Evolutionary conservation across 2,329 filamentous ascomycete genomes (phyloP).

Genomic region (Xylariaceae sp.): DNA sequence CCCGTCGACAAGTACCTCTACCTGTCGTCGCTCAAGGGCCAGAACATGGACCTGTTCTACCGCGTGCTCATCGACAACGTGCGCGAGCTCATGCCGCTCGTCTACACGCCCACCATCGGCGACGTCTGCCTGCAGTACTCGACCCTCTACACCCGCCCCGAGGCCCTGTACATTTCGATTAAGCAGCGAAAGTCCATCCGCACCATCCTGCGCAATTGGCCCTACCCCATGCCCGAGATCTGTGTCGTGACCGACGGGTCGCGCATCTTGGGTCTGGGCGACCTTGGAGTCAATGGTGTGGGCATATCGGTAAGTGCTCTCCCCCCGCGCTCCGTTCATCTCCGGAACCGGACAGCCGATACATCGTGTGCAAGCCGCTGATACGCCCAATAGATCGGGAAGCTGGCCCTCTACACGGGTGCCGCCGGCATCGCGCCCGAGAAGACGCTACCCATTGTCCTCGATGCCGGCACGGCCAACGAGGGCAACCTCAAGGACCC

Average conservation of each 20-base stretch:
- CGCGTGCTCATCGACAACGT: slow-evolving; percentile 70
- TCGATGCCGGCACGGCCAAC: slow-evolving; percentile 61
- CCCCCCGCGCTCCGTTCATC: slow-evolving; percentile 3
- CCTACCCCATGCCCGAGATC: slow-evolving; percentile 81
- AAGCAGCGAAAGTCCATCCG: slow-evolving; percentile 86
- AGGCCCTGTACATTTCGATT: slow-evolving; percentile 93
- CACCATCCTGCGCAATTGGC: slow-evolving; percentile 89
- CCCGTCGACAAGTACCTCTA: slow-evolving; percentile 79
- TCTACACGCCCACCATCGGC: slow-evolving; percentile 86
- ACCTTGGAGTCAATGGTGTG: slow-evolving; percentile 94
- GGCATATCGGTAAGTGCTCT: slow-evolving; percentile 71
- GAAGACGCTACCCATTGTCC: slow-evolving; percentile 68
- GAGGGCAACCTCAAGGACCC: slow-evolving; percentile 59
- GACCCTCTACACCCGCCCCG: slow-evolving; percentile 87
- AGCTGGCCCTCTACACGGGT: slow-evolving; percentile 88
- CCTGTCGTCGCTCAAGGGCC: slow-evolving; percentile 65
- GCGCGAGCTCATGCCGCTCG: slow-evolving; percentile 71
- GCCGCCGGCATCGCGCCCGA: slow-evolving; percentile 89
- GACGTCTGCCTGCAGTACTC: slow-evolving; percentile 97
- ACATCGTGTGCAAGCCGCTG: no score
- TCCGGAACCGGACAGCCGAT: no score
- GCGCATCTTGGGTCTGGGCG: slow-evolving; percentile 83
- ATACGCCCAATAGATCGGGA: slow-evolving; percentile 59
- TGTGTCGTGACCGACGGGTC: slow-evolving; percentile 96
- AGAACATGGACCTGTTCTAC: slow-evolving; percentile 78